A percentile compares a stretch with the other conserved stretches of the same genome.
Conservation (phyloP, 75 land plant genomes). For the Isoetes taiwanensis region DNA sequence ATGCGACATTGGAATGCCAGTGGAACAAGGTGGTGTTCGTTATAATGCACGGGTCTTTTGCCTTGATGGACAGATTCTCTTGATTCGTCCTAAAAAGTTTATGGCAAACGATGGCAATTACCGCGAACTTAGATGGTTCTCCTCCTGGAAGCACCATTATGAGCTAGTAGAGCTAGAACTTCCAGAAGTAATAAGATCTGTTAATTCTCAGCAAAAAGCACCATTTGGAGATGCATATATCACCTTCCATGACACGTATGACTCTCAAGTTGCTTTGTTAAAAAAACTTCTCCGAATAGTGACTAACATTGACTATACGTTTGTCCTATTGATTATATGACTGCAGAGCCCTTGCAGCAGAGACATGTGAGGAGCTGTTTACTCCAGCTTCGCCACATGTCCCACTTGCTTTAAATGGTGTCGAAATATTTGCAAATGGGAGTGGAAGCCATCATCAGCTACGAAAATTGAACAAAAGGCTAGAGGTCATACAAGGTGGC, state of each 20-base stretch:
- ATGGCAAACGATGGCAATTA: slow-evolving; percentile 98
- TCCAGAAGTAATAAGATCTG: slow-evolving; percentile 45
- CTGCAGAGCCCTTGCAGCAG: slow-evolving; percentile 92
- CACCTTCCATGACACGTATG: slow-evolving; percentile 77
- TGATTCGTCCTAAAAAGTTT: slow-evolving; percentile 93
- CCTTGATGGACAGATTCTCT: slow-evolving; percentile 59
- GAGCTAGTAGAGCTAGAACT: slow-evolving; percentile 59
- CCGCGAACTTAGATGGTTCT: slow-evolving; percentile 92
- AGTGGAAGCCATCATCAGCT: slow-evolving; percentile 99
- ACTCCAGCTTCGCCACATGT: slow-evolving; percentile 80
- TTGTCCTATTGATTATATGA: too few relatives aligned
- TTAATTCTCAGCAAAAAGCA: slow-evolving; percentile 43
- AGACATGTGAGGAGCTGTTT: slow-evolving; percentile 95
- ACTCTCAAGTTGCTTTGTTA: not conserved
- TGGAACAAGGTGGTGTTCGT: slow-evolving; percentile 61
- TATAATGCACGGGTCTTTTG: slow-evolving; percentile 94
- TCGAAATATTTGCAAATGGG: slow-evolving; percentile 88
- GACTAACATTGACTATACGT: too few relatives aligned
- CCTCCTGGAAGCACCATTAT: slow-evolving; percentile 76
- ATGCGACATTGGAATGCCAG: slow-evolving; percentile 92
- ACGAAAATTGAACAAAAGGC: slow-evolving; percentile 77
- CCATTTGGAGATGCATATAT: slow-evolving; percentile 93
- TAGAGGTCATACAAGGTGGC: slow-evolving; percentile 64
- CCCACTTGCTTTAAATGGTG: slow-evolving; percentile 84
- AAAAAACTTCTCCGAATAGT: too few relatives aligned